Conservation (phyloP, 306 rosid genomes). For the Malus fusca region DNA sequence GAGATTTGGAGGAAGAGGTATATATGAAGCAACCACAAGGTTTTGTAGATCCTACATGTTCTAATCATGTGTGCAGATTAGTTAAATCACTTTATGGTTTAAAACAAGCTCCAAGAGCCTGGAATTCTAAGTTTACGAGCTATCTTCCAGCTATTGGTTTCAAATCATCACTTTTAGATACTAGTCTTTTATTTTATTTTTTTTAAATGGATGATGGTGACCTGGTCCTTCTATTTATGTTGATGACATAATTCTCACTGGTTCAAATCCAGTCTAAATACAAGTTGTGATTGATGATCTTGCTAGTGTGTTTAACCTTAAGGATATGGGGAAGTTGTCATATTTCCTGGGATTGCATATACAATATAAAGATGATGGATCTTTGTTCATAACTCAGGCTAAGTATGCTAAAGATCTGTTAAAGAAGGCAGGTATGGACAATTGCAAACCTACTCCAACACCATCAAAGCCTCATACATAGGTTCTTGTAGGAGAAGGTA, state of each 20-base stretch:
- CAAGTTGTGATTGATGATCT: neutral
- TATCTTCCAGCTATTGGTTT: neutral
- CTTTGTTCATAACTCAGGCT: neutral
- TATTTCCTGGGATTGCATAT: no score
- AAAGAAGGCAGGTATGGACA: neutral
- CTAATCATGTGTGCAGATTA: neutral
- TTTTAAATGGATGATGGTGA: neutral
- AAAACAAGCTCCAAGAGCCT: neutral
- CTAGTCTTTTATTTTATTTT: neutral
- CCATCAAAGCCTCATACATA: neutral
- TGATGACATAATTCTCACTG: neutral
- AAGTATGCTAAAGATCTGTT: neutral
- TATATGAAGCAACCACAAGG: neutral
- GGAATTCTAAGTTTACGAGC: neutral
- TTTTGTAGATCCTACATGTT: neutral
- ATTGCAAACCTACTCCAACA: neutral
- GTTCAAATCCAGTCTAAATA: neutral
- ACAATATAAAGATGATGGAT: no score
- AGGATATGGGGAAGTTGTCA: neutral
- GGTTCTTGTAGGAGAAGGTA: neutral
- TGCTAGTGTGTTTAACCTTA: neutral
- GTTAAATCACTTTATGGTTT: neutral
- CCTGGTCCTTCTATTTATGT: neutral
- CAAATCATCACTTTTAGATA: neutral
- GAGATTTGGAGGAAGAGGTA: neutral